Evolutionary conservation across 441 rosid genomes (phyloP).

Genomic region (Biscutella auriculata): DNA sequence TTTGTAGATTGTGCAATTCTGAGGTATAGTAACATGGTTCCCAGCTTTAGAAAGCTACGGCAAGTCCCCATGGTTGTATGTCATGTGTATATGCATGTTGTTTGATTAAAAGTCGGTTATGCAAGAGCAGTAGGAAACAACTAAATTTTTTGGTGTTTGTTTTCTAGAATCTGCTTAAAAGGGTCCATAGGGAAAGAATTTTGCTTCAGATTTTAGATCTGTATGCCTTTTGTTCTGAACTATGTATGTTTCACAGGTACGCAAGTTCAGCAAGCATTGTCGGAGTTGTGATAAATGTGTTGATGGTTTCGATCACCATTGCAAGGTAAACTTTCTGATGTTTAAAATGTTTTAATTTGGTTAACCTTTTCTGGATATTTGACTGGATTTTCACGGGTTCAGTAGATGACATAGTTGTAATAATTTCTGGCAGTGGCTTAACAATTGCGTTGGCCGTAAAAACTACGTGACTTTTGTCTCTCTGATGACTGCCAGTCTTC

Average conservation of each 20-base stretch:
- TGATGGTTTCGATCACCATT: conserved; percentile 60
- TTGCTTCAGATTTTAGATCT: too few species aligned
- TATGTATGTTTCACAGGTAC: too few species aligned
- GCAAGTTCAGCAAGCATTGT: conserved; percentile 58
- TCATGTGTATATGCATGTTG: not conserved
- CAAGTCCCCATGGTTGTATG: not conserved
- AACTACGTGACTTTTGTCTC: conserved; percentile 46
- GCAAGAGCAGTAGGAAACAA: not conserved
- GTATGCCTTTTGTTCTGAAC: too few species aligned
- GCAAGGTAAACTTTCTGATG: conserved; percentile 46
- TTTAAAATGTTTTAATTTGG: too few species aligned
- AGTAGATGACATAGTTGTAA: conserved; percentile 15
- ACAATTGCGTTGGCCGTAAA: conserved; percentile 57
- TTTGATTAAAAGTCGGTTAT: not conserved
- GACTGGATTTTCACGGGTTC: not conserved
- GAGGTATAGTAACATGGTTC: conserved; percentile 35
- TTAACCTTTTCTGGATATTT: too few species aligned
- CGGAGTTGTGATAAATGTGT: conserved; percentile 59
- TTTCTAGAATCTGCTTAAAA: not conserved
- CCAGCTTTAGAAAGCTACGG: not conserved
- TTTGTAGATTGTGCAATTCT: conserved; percentile 56
- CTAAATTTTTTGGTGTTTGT: not conserved
- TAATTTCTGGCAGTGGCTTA: conserved; percentile 47
- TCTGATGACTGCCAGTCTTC: conserved; percentile 45
- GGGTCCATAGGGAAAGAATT: not conserved